Evolutionary conservation across 2,329 filamentous ascomycete genomes (phyloP).

Genomic region (Penicillium sp.): DNA sequence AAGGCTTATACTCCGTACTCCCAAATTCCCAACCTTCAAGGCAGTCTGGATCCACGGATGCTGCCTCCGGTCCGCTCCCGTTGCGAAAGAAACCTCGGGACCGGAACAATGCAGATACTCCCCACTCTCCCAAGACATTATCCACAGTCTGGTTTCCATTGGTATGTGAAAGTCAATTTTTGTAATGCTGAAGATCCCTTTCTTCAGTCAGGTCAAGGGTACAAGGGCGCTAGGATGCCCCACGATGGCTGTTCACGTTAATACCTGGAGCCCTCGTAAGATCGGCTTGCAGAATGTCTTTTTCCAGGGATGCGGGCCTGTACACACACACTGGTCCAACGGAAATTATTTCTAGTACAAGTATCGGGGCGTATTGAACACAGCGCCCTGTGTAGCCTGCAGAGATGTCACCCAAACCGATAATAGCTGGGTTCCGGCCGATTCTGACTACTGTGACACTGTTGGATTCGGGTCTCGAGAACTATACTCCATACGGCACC

Average conservation of each 20-base stretch:
- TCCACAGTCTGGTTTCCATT: background rate
- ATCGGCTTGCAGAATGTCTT: too few species aligned
- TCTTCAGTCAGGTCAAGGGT: too few species aligned
- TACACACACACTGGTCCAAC: background rate
- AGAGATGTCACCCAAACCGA: background rate
- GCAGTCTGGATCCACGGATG: conserved; percentile 11
- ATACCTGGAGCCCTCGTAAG: too few species aligned
- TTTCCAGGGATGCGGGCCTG: too few species aligned
- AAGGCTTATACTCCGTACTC: background rate
- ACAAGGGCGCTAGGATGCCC: too few species aligned
- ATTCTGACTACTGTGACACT: background rate
- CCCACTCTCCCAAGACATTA: background rate
- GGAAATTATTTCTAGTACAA: background rate
- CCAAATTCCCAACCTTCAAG: background rate
- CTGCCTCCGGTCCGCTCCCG: conserved; percentile 3
- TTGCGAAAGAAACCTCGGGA: background rate
- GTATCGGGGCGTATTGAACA: background rate
- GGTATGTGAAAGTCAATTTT: too few species aligned
- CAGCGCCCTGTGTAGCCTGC: conserved; percentile 1
- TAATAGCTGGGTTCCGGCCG: background rate
- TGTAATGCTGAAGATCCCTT: too few species aligned
- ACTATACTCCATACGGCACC: background rate
- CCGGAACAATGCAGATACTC: conserved; percentile 1
- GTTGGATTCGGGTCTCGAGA: background rate
- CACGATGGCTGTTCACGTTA: too few species aligned